Evolutionary conservation across 305 asterid species (phyloP).

Genomic region (Caryopteris hybrid): DNA sequence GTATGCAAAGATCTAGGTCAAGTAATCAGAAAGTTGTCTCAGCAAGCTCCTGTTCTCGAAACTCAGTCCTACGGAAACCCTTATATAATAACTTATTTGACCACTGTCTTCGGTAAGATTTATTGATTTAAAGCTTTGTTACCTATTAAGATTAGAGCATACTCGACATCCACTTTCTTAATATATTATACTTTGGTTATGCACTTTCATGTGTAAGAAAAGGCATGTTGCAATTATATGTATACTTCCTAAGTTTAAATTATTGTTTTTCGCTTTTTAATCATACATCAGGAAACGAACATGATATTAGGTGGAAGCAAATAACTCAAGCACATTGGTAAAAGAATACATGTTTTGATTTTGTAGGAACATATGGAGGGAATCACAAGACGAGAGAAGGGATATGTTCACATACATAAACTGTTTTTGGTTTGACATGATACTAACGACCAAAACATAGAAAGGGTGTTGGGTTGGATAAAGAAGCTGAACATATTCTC

Average conservation of each 20-base stretch:
- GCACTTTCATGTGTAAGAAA: no score
- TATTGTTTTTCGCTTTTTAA: no score
- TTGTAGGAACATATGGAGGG: conserved; percentile 41
- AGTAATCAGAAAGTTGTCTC: background rate
- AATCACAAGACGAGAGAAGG: conserved; percentile 34
- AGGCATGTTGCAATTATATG: no score
- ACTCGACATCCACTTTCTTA: no score
- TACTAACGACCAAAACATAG: conserved; percentile 4
- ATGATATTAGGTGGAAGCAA: no score
- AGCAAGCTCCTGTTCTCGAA: background rate
- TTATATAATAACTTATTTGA: background rate
- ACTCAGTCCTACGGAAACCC: conserved; percentile 9
- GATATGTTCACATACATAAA: conserved; percentile 22
- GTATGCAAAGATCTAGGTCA: background rate
- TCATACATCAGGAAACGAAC: no score
- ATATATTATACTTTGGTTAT: no score
- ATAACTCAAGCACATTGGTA: background rate
- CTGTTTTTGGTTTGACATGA: conserved; percentile 29
- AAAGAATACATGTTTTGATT: background rate
- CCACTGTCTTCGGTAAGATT: conserved; percentile 14
- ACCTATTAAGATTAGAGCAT: background rate
- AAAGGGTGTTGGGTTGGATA: conserved; percentile 39
- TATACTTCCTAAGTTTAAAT: no score
- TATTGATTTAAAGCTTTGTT: background rate
- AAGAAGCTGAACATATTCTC: conserved; percentile 32